Evolutionary conservation across 768 basidiomycete species (phyloP).

Genomic region (Glaciozyma martinii): DNA sequence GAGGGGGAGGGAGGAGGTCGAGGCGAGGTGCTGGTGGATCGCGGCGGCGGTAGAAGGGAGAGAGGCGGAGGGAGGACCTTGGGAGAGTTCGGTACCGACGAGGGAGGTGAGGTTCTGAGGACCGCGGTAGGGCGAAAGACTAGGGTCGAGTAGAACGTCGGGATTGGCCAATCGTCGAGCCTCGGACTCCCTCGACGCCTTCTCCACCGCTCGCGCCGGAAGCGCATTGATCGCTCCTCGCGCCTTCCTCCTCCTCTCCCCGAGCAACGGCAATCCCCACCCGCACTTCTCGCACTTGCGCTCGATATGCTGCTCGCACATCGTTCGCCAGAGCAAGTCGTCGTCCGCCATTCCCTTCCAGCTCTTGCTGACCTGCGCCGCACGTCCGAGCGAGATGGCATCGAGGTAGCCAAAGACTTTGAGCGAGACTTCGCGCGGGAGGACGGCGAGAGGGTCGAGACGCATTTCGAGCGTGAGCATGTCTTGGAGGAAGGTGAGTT

Average conservation of each 20-base stretch:
- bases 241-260: conserved; percentile 52
- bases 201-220: conserved; percentile 11
- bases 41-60: neutral
- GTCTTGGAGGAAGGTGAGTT: conserved; percentile 89
- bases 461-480: conserved; percentile 85
- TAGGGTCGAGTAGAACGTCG: neutral
- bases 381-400: conserved; percentile 71
- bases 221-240: conserved; percentile 14
- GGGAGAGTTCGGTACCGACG: conserved; percentile 1
- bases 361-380: conserved; percentile 71
- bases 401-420: conserved; percentile 80
- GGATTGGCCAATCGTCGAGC: conserved; percentile 7
- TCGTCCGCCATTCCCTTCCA: conserved; percentile 92
- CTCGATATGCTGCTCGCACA: conserved; percentile 97
- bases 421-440: conserved; percentile 86
- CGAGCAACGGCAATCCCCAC: conserved; percentile 88
- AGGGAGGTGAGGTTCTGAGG: neutral
- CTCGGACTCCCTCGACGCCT: conserved; percentile 4
- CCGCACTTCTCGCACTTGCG: conserved; percentile 94
- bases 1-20: conserved; percentile 5
- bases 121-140: neutral
- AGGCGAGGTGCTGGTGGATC: neutral
- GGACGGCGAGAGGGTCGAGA: conserved; percentile 82
- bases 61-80: neutral
- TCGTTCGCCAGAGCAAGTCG: conserved; percentile 85